Conservation (phyloP, 768 basidiomycete species). For the Tubosaeta sp. region DNA sequence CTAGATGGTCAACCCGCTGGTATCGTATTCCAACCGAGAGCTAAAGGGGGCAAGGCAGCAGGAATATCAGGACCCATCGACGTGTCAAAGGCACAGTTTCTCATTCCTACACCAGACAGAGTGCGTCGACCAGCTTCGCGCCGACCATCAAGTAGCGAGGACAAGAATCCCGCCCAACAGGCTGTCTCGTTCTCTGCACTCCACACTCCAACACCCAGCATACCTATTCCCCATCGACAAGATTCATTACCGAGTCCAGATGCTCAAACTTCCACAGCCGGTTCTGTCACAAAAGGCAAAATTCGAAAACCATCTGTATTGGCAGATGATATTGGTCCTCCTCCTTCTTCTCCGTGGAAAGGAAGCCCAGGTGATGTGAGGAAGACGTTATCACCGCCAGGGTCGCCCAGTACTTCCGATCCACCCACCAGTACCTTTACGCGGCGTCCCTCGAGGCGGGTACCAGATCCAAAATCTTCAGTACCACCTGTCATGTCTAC, state of each 20-base stretch:
- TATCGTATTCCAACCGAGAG: slow-evolving; percentile 88
- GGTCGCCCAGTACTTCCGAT: slow-evolving; percentile 27
- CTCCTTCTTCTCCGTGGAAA: slow-evolving; percentile 21
- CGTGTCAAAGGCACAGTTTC: slow-evolving; percentile 39
- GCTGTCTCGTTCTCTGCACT: slow-evolving; percentile 28
- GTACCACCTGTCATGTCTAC: slow-evolving; percentile 27
- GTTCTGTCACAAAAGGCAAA: slow-evolving; percentile 19
- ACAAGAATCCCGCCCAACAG: slow-evolving; percentile 23
- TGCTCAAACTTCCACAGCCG: slow-evolving; percentile 2
- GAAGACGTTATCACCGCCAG: slow-evolving; percentile 33
- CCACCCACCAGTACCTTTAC: slow-evolving; percentile 19
- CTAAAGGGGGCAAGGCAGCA: slow-evolving; percentile 34
- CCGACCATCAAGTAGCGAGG: slow-evolving; percentile 26
- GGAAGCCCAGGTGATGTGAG: slow-evolving; percentile 26
- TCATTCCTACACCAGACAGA: slow-evolving; percentile 27
- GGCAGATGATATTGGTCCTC: slow-evolving; percentile 20
- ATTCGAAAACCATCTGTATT: slow-evolving; percentile 30
- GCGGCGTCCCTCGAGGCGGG: slow-evolving; percentile 31
- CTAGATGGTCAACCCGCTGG: slow-evolving; percentile 94
- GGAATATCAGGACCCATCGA: slow-evolving; percentile 39
- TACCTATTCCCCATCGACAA: slow-evolving; percentile 18
- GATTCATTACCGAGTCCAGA: slow-evolving; percentile 25
- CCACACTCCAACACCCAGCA: slow-evolving; percentile 16
- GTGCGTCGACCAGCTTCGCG: slow-evolving; percentile 24
- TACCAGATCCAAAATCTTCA: slow-evolving; percentile 26